These are phyloP conservation scores for Artemisia annua DNA, from an alignment of 129 eudicot species.

Conservation along the genomic window DNA sequence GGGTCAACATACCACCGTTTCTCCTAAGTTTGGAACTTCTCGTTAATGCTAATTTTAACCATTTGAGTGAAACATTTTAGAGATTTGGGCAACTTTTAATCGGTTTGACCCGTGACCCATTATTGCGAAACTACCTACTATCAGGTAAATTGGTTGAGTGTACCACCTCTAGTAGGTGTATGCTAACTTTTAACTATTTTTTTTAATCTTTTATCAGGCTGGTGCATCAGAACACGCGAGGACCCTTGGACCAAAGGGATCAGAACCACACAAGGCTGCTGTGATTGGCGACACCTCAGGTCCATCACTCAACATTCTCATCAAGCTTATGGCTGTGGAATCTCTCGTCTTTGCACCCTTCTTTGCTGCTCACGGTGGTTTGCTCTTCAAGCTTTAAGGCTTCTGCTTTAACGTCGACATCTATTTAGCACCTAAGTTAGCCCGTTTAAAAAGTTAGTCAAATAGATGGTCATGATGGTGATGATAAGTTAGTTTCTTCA, in stretches of 20 bases:
- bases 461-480: neutral
- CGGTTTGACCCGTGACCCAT: no score
- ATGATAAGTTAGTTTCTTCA: constrained; percentile 5
- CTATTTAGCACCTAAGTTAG: constrained; percentile 5
- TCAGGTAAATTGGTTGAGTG: no score
- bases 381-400: constrained; percentile 60
- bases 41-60: no score
- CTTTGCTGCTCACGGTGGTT: constrained; percentile 88
- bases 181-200: neutral
- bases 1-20: no score
- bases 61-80: neutral
- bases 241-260: constrained; percentile 85
- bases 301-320: constrained; percentile 86
- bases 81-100: no score
- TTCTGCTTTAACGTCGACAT: neutral
- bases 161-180: no score
- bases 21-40: neutral
- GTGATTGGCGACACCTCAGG: constrained; percentile 95
- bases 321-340: constrained; percentile 94
- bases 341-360: constrained; percentile 92
- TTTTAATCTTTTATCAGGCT: constrained; percentile 42
- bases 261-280: constrained; percentile 93
- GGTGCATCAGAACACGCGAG: constrained; percentile 90
- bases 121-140: neutral
- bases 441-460: neutral